Base-by-base conservation (phyloP, 371 early-diverging fungal genomes). In the Modicella reniformis region DNA sequence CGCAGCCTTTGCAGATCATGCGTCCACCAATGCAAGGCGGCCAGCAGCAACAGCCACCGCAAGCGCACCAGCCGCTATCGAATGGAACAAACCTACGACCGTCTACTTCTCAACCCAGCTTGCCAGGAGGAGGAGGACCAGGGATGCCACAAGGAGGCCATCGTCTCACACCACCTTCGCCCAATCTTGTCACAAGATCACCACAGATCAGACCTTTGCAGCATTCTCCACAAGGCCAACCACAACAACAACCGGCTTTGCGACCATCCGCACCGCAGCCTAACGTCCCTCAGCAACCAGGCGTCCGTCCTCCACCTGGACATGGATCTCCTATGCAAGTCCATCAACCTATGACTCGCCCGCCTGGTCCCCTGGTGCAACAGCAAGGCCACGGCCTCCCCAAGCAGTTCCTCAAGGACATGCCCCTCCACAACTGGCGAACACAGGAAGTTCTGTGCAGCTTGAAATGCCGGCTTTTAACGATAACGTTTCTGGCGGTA, bases 201-300 rank as follows among this genome's bases (percentile, higher is more conserved):
- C 75, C 75, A 9, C 75, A 75, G 66, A 68, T 75, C 53, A 50
- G 66, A 23, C 75, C 75, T 23, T 28, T 70, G 53, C 75, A 75
- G 41, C 57, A 62, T 12, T 53, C 65, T 13, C 70, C 53, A 17
- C 67, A 55, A 48, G 33, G 17, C 28, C 62, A 55, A 12, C 66
- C 54, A 26, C 62, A 62, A 28, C 76, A 71, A 13, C 71, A 76
- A 17, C 57, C 59, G 34, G 49, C 19, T 12, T n/a, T 71, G 48
- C 50, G 76, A 4, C 60, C 76, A 17, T 76, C 72, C 19, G 19
- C 32, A 26, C 67, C 76, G 7, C 76, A 76, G 25, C 66, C 76
- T 1, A 63, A 76, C 21, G 61, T 67, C 12, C 13, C 30, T 48
- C 66, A 62, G 9, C 67, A 66, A 26, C 49, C 71, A 13, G 74